Base-by-base conservation (phyloP, 2,329 filamentous ascomycete genomes). In the Paraphoma sp. region DNA sequence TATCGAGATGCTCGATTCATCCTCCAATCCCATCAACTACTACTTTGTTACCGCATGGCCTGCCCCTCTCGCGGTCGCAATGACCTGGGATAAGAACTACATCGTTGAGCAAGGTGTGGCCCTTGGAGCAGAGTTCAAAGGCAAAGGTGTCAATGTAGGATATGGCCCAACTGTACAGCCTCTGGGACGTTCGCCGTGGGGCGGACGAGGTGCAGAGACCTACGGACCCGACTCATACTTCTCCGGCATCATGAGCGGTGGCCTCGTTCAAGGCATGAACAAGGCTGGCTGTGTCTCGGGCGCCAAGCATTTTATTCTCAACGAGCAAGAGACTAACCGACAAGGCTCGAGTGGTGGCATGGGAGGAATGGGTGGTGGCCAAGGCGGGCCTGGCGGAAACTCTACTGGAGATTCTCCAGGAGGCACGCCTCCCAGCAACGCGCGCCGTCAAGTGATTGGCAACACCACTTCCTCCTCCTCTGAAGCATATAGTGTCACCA, bases 251-350 rank as follows among this genome's bases (percentile, higher is more conserved):
- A 56, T 58, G 48, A 42, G 44, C 18, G 59, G 53, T n/a, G 47
- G 45, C 41, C 11, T 54, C n/a, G 54, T 50, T 1, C 51, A 50
- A 30, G 59, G 59, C n/a, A 62, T 62, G 54, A 23, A 38, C 10
- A 36, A 36, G 33, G 55, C 54, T n/a, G 57, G 57, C 18, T 56
- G 59, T 12, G 85, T 86, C 52, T 81, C 84, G 2, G 81, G 81
- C 3, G 66, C 84, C n/a, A 87, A 86, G 42, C 60, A 63, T 42
- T 60, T 44, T 40, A 18, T 51, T 14, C 4, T 51, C 8, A 51
- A 51, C n/a, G 48, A 51, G 41, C 48, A 51, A 14, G 48, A 51
- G 41, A 51, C 48, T 9, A 51, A 51, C 10, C 40, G 48, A 17
- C 28, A 33, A 33, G 28, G n/a, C 14, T 51, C 48, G 16, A 36